These are phyloP conservation scores for Nicotiana attenuata DNA, from an alignment of 257 asterid genomes.

Conservation along the genomic window DNA sequence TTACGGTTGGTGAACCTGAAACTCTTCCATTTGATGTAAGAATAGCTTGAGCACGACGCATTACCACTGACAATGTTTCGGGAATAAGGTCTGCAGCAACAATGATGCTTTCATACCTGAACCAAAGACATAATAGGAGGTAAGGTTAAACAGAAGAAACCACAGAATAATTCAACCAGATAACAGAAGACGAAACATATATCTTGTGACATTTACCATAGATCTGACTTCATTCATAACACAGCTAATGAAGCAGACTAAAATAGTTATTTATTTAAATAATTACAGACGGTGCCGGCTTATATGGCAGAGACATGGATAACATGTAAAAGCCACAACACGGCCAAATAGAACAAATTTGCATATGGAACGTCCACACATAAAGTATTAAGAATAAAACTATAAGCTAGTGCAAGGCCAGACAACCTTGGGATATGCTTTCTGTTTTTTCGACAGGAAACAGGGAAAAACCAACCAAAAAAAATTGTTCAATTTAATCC, in stretches of 20 bases:
- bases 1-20: conserved; percentile 63
- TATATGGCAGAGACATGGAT: neutral
- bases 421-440: neutral
- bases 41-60: conserved; percentile 64
- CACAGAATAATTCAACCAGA: neutral
- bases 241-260: neutral
- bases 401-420: neutral
- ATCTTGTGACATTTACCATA: neutral
- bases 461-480: too few relatives aligned
- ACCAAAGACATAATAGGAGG: conserved; percentile 20
- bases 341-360: neutral
- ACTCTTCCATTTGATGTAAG: conserved; percentile 75
- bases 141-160: neutral
- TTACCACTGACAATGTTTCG: conserved; percentile 67
- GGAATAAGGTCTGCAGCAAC: conserved; percentile 89
- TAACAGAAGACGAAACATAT: neutral
- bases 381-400: neutral
- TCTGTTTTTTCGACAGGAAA: neutral
- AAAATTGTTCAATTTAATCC: too few relatives aligned
- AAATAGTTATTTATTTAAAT: neutral
- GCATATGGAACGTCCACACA: neutral
- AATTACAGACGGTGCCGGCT: neutral
- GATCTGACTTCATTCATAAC: neutral
- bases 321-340: neutral
- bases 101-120: conserved; percentile 84